A percentile compares a stretch with the other conserved stretches of the same genome.
Evolutionary conservation across 2,329 filamentous ascomycete species (phyloP).

Genomic region (Neofusicoccum parvum): DNA sequence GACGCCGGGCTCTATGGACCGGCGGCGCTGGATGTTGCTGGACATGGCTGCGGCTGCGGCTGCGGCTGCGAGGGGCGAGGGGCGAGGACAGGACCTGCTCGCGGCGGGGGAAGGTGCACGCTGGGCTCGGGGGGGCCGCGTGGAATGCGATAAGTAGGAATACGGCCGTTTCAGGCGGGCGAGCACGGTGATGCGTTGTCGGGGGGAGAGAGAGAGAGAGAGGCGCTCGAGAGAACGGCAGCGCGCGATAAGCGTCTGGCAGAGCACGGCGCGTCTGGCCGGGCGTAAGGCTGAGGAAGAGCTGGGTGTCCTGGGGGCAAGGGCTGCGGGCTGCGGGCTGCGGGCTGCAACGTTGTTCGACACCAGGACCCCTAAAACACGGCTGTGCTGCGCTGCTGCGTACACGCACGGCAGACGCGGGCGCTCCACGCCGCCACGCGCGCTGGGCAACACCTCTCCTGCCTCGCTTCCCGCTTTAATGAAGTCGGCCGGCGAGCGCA

Average conservation of each 20-base stretch:
- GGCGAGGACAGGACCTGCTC: background rate
- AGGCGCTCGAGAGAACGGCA: background rate
- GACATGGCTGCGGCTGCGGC: constrained; percentile 1
- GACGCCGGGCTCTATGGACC: constrained; percentile 20
- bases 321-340: too few relatives aligned
- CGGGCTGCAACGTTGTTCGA: background rate
- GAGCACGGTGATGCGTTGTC: constrained; percentile 19
- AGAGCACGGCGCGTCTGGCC: background rate
- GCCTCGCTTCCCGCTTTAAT: background rate
- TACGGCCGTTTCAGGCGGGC: constrained; percentile 7
- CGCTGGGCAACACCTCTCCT: background rate
- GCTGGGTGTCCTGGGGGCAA: background rate
- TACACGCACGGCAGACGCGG: background rate
- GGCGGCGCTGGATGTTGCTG: constrained; percentile 17
- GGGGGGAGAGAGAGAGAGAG: background rate
- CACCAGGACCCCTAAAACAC: background rate
- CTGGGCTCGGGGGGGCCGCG: constrained; percentile 7
- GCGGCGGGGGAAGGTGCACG: background rate
- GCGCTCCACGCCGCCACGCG: background rate
- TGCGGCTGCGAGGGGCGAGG: background rate
- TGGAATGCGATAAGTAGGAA: constrained; percentile 15
- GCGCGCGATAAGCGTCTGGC: constrained; percentile 8
- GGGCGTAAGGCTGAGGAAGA: constrained; percentile 6
- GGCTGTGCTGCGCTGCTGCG: constrained; percentile 2
- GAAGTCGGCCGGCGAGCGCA: background rate